Conservation (phyloP, 306 rosid species). For the Cucumis cinereus region DNA sequence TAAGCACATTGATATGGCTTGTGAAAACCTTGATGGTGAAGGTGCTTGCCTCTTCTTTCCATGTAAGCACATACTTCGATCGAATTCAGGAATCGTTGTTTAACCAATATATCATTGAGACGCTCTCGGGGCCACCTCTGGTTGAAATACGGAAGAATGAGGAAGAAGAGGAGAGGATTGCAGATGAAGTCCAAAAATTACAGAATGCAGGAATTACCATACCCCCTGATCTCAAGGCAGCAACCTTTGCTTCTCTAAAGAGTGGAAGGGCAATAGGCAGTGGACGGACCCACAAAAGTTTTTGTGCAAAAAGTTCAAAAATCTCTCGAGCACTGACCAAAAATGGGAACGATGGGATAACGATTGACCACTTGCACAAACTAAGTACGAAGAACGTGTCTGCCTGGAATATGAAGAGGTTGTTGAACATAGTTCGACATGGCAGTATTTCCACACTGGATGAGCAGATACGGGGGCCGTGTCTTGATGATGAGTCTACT, state of each 20-base stretch:
- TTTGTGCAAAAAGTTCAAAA: conserved; percentile 18
- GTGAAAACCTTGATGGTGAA: conserved; percentile 62
- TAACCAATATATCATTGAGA: conserved; percentile 67
- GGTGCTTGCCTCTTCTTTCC: conserved; percentile 76
- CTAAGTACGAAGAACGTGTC: conserved; percentile 65
- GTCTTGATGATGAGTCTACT: conserved; percentile 31
- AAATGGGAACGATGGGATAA: conserved; percentile 45
- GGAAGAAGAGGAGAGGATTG: conserved; percentile 64
- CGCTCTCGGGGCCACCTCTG: conserved; percentile 68
- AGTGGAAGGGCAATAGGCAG: conserved; percentile 35
- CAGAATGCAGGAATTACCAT: conserved; percentile 75
- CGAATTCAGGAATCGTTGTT: conserved; percentile 75
- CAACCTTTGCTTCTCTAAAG: conserved; percentile 20
- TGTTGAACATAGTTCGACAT: conserved; percentile 53
- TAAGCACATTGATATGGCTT: conserved; percentile 63
- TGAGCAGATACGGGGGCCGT: conserved; percentile 42
- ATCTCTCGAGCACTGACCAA: conserved; percentile 27
- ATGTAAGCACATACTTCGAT: conserved; percentile 71
- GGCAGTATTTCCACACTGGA: conserved; percentile 62
- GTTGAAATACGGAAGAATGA: conserved; percentile 39
- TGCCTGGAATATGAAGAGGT: conserved; percentile 94
- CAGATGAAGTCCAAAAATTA: conserved; percentile 57
- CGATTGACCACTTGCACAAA: conserved; percentile 62
- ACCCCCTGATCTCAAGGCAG: conserved; percentile 54
- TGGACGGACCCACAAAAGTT: conserved; percentile 27